A percentile compares a stretch with the other conserved stretches of the same genome.
Conservation (phyloP, 805 yeast species). For the Ogataea naganishii region DNA sequence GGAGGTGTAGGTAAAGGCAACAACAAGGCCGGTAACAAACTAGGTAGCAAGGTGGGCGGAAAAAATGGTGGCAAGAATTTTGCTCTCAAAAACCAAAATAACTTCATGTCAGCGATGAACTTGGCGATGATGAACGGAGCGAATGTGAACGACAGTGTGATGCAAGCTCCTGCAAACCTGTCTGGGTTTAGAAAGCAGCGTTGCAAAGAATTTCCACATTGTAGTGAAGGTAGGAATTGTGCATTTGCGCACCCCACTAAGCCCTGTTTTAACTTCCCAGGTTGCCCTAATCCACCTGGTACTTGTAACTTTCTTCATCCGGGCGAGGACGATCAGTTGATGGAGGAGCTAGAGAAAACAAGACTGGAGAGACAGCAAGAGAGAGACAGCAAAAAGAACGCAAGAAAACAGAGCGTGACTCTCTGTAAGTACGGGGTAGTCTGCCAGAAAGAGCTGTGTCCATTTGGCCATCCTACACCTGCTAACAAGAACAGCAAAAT, state of each 20-base stretch:
- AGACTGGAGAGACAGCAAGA: conserved; percentile 23
- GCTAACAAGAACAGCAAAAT: conserved; percentile 70
- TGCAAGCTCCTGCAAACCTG: conserved; percentile 16
- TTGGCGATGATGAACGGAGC: conserved; percentile 18
- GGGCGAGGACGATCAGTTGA: conserved; percentile 69
- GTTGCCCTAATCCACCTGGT: conserved; percentile 72
- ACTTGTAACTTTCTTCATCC: conserved; percentile 82
- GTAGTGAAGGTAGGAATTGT: conserved; percentile 52
- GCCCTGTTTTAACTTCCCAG: conserved; percentile 64
- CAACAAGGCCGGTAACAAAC: conserved; percentile 12
- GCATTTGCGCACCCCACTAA: conserved; percentile 74
- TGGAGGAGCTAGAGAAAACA: conserved; percentile 58
- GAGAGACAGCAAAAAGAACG: conserved; percentile 10
- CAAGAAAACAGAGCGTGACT: conserved; percentile 43
- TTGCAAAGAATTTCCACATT: conserved; percentile 65
- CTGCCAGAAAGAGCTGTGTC: conserved; percentile 74
- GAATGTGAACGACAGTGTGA: conserved; percentile 5
- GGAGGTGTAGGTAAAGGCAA: no score
- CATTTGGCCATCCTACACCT: conserved; percentile 89
- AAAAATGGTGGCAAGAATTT: conserved; percentile 15
- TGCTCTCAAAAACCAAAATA: conserved; percentile 31
- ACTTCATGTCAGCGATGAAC: conserved; percentile 32
- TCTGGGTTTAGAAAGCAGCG: conserved; percentile 37
- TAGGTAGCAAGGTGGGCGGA: no score
- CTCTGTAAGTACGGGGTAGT: conserved; percentile 69